Evolutionary conservation across 345 rosid genomes (phyloP), one percentile per base, ranked within the genome.

Genomic region (Euclidium syriacum): DNA sequence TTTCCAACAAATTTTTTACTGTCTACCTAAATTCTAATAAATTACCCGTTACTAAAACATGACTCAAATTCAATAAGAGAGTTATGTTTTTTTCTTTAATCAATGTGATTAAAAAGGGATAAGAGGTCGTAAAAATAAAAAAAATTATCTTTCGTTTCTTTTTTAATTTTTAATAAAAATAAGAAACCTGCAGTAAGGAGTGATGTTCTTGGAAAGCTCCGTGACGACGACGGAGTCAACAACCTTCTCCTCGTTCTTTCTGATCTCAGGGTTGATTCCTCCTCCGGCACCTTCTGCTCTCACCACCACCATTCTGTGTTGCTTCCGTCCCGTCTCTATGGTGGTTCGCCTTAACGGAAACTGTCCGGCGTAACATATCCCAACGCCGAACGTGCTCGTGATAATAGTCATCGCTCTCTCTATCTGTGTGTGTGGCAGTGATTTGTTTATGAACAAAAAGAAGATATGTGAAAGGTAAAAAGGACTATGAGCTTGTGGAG

Each of bases 201-300:
- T 87, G 56, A 87, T 86, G 40, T 85, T 83, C 75, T 85, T 88
- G 43, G 95, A 67, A 57, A 92, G 95, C 62, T 91, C 96, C 11
- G 87, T 72, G 53, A 84, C 82, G 0, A 80, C 64, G 7, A 87
- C 88, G 2, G 98, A 58, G 68, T 87, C 96, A 52, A 87, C 98
- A 4, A 92, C 98, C 48, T 89, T 92, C 14, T 78, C 94, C 41
- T 89, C 98, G n/a, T 47, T 67, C 85, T 86, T 92, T 67, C 96
- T 83, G 57, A 89, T 79, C 35, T 79, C 87, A 0, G 85, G 88
- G 59, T 92, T 92, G 26, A 92, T 86, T 23, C 80, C 77, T 54
- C 70, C 80, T 17, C 78, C 77, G 20, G 67, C 79, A 0, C 66
- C 89, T 75, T 85, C 87, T 26, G 92, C 96, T 72, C 83, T 85